Conservation (phyloP, 2,329 filamentous ascomycete species). For the Colletotrichum plurivorum region DNA sequence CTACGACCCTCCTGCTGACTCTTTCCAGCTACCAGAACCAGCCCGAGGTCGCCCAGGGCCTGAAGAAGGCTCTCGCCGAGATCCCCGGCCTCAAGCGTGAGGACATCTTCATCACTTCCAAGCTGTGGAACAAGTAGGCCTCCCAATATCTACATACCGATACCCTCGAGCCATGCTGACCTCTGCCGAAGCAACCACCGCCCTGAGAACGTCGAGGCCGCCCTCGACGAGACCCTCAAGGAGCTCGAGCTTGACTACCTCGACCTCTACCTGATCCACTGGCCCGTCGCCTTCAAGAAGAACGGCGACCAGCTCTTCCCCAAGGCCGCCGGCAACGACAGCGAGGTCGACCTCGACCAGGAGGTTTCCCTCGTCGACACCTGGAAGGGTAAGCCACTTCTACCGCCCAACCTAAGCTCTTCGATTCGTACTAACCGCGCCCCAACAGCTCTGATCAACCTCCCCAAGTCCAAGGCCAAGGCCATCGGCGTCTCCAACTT, state of each 20-base stretch:
- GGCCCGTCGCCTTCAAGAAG: conserved; percentile 65
- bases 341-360: conserved; percentile 59
- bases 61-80: conserved; percentile 61
- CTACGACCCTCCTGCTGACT: neutral
- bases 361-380: conserved; percentile 58
- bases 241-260: conserved; percentile 71
- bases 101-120: conserved; percentile 77
- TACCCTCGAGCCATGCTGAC: neutral
- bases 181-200: conserved; percentile 64
- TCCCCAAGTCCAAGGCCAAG: conserved; percentile 72
- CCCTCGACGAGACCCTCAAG: conserved; percentile 68
- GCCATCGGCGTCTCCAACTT: conserved; percentile 84
- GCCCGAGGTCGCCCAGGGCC: conserved; percentile 69
- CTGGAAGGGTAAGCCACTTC: conserved; percentile 54
- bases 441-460: conserved; percentile 63
- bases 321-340: conserved; percentile 51
- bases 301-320: conserved; percentile 61
- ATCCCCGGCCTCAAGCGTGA: conserved; percentile 67
- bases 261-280: conserved; percentile 75
- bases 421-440: neutral
- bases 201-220: conserved; percentile 70
- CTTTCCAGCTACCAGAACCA: conserved; percentile 72
- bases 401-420: neutral
- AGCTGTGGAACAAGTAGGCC: conserved; percentile 70
- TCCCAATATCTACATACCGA: no score